Evolutionary conservation across 352 stramenopile species (phyloP), one percentile per base, ranked within the genome.

Genomic region (Globisporangium abappressorium): DNA sequence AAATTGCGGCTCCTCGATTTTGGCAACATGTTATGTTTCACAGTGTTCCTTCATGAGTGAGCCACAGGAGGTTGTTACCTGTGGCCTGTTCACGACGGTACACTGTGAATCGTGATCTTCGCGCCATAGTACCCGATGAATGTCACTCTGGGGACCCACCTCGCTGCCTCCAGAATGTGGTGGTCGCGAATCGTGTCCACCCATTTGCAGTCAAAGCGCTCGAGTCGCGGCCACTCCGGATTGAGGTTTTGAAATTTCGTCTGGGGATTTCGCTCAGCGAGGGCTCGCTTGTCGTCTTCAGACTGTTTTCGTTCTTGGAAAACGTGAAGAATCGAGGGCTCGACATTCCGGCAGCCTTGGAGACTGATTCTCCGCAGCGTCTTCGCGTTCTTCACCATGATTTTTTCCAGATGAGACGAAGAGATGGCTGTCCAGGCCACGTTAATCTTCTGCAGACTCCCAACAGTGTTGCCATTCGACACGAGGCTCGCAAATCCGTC

Each of bases 111-210:
- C 9, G 43, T 57, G 43, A 59, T 65, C 43, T 73, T 59, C 15
- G 64, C 65, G 46, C 68, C 71, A 51, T 74, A 77, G 49, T 77
- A 77, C 5, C 71, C 67, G 11, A 74, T 57, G 28, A 73, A 70
- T 4, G 15, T 53, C 14, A 26, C 47, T 20, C 30, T 14, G 1
- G 59, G 68, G 3, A 71, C 12, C 2, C 28, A 11, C 5, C 51
- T 38, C 1, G 63, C 34, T 15, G 65, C 26, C 33, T 47, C n/a
- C 6, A 67, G 24, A 8, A 77, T 24, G 9, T 69, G 57, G 11
- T 70, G 60, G 62, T 77, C 68, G 11, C 33, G 20, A 36, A 74
- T 69, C 22, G 51, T 62, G 57, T 70, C 67, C 43, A 73, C 65
- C 71, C 68, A 77, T 43, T 54, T 70, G 28, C 69, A 74, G 41